Conservation (phyloP, 352 stramenopile species). For the Pythium dissimile region DNA sequence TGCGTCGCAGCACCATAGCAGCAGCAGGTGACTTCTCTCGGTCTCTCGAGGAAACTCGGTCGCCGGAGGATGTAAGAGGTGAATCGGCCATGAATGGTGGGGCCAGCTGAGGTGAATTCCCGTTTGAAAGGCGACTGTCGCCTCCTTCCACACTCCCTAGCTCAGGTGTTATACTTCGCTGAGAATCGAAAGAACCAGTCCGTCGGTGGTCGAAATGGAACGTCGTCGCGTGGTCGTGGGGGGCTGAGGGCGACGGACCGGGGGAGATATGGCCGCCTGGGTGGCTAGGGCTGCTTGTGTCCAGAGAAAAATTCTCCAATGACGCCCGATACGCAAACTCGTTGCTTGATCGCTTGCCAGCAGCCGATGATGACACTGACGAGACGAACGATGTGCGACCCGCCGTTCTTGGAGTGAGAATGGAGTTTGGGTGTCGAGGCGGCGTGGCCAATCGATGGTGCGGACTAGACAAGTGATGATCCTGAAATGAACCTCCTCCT, state of each 20-base stretch:
- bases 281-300: slow-evolving; percentile 20
- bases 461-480: slow-evolving; percentile 27
- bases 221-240: slow-evolving; percentile 5
- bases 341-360: slow-evolving; percentile 21
- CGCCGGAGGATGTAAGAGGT: not conserved
- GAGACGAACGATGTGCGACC: slow-evolving; percentile 27
- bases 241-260: slow-evolving; percentile 3
- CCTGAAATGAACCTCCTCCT: slow-evolving; percentile 34
- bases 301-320: slow-evolving; percentile 68
- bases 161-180: slow-evolving; percentile 17
- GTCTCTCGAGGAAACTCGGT: not conserved
- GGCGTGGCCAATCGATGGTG: slow-evolving; percentile 54
- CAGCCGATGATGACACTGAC: slow-evolving; percentile 21
- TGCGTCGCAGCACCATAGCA: slow-evolving; percentile 20
- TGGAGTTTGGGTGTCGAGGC: slow-evolving; percentile 60
- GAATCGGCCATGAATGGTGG: slow-evolving; percentile 30
- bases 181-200: slow-evolving; percentile 9
- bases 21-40: slow-evolving; percentile 10
- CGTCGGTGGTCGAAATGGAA: slow-evolving; percentile 14
- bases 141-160: not conserved
- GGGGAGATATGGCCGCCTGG: not conserved
- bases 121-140: not conserved
- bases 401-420: slow-evolving; percentile 39
- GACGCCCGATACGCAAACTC: slow-evolving; percentile 37
- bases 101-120: slow-evolving; percentile 29